These are phyloP conservation scores for Hibiscus mutabilis DNA, from an alignment of 345 rosid genomes.

Conservation along the genomic window DNA sequence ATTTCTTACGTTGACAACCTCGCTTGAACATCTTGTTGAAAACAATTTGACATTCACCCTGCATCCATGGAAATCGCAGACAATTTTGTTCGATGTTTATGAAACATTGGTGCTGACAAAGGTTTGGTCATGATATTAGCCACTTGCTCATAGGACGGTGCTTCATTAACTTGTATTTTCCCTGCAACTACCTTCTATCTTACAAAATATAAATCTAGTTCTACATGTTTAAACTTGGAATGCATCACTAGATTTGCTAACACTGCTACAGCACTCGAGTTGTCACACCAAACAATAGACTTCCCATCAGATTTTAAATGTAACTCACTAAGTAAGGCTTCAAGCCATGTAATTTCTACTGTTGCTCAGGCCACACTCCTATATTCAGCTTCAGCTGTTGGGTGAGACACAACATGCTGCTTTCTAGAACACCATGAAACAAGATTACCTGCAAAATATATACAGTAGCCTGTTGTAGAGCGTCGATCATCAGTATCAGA, in stretches of 20 bases:
- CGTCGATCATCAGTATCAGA: not conserved
- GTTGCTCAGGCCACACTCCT: not conserved
- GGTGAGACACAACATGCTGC: not conserved
- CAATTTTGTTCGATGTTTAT: too few species aligned
- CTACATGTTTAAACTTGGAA: not conserved
- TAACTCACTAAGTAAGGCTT: not conserved
- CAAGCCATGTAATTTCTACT: not conserved
- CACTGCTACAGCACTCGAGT: not conserved
- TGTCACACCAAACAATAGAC: not conserved
- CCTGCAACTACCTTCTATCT: too few species aligned
- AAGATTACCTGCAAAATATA: too few species aligned
- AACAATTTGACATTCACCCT: too few species aligned
- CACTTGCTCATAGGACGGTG: too few species aligned
- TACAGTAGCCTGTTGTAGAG: not conserved
- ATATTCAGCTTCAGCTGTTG: not conserved
- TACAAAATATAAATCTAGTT: not conserved
- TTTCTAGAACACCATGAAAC: too few species aligned
- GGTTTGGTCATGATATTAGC: too few species aligned
- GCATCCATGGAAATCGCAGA: too few species aligned
- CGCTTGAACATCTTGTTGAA: too few species aligned
- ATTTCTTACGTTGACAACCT: too few species aligned
- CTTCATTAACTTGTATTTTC: too few species aligned
- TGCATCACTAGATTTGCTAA: not conserved
- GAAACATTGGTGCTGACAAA: too few species aligned
- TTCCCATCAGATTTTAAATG: rapidly evolving